phyloP scores from a whole-genome alignment of 2,329 filamentous ascomycete species.

The Decorospora gaudefroyi region DNA sequence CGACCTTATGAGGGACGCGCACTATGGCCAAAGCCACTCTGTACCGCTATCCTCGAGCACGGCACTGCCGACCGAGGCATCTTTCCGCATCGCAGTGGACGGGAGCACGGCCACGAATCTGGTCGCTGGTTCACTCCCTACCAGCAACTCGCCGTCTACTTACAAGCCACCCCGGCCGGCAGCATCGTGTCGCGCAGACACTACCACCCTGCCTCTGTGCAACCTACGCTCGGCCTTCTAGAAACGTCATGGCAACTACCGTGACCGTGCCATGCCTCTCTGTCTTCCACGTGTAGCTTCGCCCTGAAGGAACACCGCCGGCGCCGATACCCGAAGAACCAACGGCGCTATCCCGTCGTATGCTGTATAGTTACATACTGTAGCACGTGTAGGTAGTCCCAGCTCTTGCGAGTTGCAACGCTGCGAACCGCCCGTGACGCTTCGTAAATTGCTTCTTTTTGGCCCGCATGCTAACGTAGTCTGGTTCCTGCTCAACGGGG shows the following conservation, averaged over 20 bases:
- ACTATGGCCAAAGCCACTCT: too few species aligned
- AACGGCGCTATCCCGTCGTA: too few species aligned
- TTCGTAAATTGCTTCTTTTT: not conserved
- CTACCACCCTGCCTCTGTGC: conserved; percentile 5
- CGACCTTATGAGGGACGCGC: too few species aligned
- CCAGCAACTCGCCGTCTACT: conserved; percentile 7
- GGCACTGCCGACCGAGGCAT: conserved; percentile 14
- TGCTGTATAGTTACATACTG: too few species aligned
- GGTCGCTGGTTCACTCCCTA: conserved; percentile 7
- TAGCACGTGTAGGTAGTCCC: not conserved
- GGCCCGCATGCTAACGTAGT: conserved; percentile 3
- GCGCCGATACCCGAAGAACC: too few species aligned
- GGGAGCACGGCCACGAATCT: conserved; percentile 13
- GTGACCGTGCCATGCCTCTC: not conserved
- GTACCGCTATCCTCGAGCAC: not conserved
- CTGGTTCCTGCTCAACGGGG: conserved; percentile 1
- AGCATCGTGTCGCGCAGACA: not conserved
- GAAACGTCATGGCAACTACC: conserved; percentile 10
- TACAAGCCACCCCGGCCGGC: conserved; percentile 5
- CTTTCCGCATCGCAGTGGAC: not conserved
- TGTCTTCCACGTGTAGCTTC: conserved; percentile 8
- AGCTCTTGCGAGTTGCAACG: not conserved
- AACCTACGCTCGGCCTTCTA: conserved; percentile 5
- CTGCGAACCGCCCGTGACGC: conserved; percentile 15
- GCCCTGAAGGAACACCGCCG: too few species aligned